Percentiles rank a stretch among this genome's conserved stretches.
These are phyloP conservation scores for Mycena sp. DNA, from an alignment of 1,284 basidiomycete genomes.

Conservation along the genomic window DNA sequence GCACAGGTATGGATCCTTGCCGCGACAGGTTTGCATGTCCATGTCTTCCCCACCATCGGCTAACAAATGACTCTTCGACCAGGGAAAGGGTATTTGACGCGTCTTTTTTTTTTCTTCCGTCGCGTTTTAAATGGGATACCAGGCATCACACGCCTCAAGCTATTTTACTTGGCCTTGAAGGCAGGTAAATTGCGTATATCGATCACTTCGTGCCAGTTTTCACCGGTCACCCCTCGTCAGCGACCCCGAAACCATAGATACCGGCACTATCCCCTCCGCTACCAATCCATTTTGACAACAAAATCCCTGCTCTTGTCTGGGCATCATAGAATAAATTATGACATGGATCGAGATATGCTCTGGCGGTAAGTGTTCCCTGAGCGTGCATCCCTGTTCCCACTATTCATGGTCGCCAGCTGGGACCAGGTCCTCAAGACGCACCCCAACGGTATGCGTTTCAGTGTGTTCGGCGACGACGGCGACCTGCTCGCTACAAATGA, in stretches of 20 bases:
- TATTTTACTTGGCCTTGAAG: slow-evolving; percentile 84
- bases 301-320: slow-evolving; percentile 80
- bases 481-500: slow-evolving; percentile 94
- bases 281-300: slow-evolving; percentile 72
- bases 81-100: slow-evolving; percentile 76
- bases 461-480: slow-evolving; percentile 83
- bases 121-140: slow-evolving; percentile 12
- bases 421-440: slow-evolving; percentile 82
- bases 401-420: slow-evolving; percentile 51
- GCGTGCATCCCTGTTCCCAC: neutral
- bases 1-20: slow-evolving; percentile 80
- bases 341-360: slow-evolving; percentile 90
- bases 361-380: slow-evolving; percentile 61
- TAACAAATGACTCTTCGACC: too few species aligned
- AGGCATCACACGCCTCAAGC: slow-evolving; percentile 97
- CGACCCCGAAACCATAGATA: slow-evolving; percentile 80
- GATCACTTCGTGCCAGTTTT: neutral
- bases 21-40: slow-evolving; percentile 61
- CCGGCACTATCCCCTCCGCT: slow-evolving; percentile 82
- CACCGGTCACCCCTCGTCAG: slow-evolving; percentile 53
- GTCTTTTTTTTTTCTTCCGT: neutral
- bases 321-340: slow-evolving; percentile 79
- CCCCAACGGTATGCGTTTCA: slow-evolving; percentile 94
- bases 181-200: neutral
- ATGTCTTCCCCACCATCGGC: too few species aligned